Evolutionary conservation across 2,329 filamentous ascomycete genomes (phyloP).

Genomic region (Elsinoe perseae): DNA sequence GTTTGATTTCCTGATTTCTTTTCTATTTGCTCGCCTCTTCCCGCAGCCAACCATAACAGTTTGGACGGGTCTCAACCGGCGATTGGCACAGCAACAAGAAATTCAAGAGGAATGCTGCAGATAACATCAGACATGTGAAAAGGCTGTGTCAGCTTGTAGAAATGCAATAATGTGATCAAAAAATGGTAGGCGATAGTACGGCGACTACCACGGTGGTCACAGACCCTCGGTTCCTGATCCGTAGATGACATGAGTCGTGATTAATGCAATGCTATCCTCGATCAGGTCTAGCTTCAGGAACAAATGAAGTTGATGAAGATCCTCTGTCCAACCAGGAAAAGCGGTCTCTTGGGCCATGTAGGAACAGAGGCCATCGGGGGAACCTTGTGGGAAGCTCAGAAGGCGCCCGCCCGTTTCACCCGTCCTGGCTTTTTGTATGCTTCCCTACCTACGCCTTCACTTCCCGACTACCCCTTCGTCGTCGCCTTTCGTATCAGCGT

Average conservation of each 20-base stretch:
- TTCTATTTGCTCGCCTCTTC: neutral
- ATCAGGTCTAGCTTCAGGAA: neutral
- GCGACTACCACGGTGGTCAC: neutral
- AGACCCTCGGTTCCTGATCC: neutral
- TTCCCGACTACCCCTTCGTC: neutral
- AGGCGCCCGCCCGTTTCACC: constrained; percentile 8
- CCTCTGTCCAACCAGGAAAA: neutral
- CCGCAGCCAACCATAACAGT: neutral
- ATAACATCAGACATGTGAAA: neutral
- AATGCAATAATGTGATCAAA: neutral
- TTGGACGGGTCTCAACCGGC: too few relatives aligned
- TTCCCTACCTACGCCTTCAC: neutral
- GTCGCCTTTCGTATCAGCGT: neutral
- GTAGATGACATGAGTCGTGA: neutral
- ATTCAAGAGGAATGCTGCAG: neutral
- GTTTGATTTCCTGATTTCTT: neutral
- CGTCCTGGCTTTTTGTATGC: constrained; percentile 9
- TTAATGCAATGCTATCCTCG: neutral
- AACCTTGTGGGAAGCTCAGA: neutral
- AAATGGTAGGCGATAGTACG: neutral
- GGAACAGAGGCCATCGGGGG: too few relatives aligned
- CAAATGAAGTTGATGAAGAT: constrained; percentile 7
- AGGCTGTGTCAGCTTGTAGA: neutral
- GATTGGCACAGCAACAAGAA: constrained; percentile 11
- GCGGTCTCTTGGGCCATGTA: too few relatives aligned